Evolutionary conservation across 1,284 basidiomycete species (phyloP).

Genomic region (Irpex sp.): DNA sequence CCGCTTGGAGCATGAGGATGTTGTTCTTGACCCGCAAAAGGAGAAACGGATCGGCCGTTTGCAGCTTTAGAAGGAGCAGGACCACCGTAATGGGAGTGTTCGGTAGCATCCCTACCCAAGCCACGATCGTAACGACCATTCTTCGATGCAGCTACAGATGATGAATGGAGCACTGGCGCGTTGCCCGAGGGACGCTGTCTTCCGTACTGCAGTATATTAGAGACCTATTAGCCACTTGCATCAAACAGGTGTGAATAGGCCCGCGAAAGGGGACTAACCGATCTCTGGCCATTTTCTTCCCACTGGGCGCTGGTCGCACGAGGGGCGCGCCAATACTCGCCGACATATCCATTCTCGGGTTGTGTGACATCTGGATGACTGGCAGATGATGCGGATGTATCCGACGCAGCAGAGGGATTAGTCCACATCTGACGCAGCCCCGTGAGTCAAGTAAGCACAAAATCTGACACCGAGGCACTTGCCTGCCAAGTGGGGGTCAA

Average conservation of each 20-base stretch:
- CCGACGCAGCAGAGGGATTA: slow-evolving; percentile 45
- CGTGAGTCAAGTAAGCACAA: neutral
- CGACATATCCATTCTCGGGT: slow-evolving; percentile 20
- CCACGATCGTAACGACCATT: slow-evolving; percentile 34
- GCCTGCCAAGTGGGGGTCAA: slow-evolving; percentile 72
- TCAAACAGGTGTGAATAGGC: neutral
- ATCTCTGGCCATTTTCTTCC: slow-evolving; percentile 58
- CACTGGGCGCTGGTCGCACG: slow-evolving; percentile 54
- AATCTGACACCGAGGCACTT: slow-evolving; percentile 16
- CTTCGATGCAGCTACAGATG: slow-evolving; percentile 29
- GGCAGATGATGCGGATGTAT: slow-evolving; percentile 56
- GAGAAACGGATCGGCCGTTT: slow-evolving; percentile 20
- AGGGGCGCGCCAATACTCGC: slow-evolving; percentile 51
- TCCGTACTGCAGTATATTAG: neutral
- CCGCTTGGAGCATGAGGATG: slow-evolving; percentile 18
- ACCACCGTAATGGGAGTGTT: slow-evolving; percentile 31
- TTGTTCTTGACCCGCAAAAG: slow-evolving; percentile 24
- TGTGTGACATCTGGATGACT: neutral
- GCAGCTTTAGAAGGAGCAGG: slow-evolving; percentile 42
- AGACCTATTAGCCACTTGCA: neutral
- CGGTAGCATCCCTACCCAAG: neutral
- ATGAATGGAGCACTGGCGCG: neutral
- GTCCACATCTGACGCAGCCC: neutral
- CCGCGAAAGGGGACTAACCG: slow-evolving; percentile 21
- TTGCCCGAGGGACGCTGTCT: slow-evolving; percentile 3